Percentiles rank a stretch among this genome's conserved stretches.
Evolutionary conservation across 2,329 filamentous ascomycete genomes (phyloP).

Genomic region (Sphaerulina vaccinii): DNA sequence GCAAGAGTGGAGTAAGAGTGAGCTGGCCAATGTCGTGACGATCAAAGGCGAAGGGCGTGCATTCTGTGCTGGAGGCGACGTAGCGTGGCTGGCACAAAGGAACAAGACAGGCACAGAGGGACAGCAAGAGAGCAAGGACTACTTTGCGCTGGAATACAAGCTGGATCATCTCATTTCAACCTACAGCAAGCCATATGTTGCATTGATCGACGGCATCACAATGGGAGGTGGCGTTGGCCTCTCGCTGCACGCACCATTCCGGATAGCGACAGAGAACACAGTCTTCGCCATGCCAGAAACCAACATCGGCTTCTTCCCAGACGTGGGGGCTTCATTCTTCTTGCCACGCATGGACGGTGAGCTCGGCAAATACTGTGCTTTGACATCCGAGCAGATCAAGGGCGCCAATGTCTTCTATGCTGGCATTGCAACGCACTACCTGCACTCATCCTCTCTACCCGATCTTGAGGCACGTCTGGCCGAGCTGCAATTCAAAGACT

Average conservation of each 20-base stretch:
- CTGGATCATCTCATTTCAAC: conserved; percentile 94
- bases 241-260: conserved; percentile 90
- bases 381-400: conserved; percentile 80
- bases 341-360: conserved; percentile 83
- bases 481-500: conserved; percentile 85
- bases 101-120: conserved; percentile 69
- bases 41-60: conserved; percentile 87
- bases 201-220: conserved; percentile 96
- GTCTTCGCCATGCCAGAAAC: conserved; percentile 99
- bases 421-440: conserved; percentile 91
- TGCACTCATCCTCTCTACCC: conserved; percentile 84
- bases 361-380: conserved; percentile 85
- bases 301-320: conserved; percentile 96
- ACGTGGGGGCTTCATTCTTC: conserved; percentile 96
- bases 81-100: conserved; percentile 70
- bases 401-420: conserved; percentile 87
- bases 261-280: conserved; percentile 93
- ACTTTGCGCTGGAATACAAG: conserved; percentile 94
- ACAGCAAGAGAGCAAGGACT: conserved; percentile 72
- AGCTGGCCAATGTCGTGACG: conserved; percentile 87
- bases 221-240: conserved; percentile 98
- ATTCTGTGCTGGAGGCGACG: conserved; percentile 92
- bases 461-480: conserved; percentile 80
- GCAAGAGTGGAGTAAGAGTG: conserved; percentile 91
- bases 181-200: conserved; percentile 87